Evolutionary conservation across 495 filamentous ascomycete genomes (phyloP).

Genomic region (Daldinia caldariorum): DNA sequence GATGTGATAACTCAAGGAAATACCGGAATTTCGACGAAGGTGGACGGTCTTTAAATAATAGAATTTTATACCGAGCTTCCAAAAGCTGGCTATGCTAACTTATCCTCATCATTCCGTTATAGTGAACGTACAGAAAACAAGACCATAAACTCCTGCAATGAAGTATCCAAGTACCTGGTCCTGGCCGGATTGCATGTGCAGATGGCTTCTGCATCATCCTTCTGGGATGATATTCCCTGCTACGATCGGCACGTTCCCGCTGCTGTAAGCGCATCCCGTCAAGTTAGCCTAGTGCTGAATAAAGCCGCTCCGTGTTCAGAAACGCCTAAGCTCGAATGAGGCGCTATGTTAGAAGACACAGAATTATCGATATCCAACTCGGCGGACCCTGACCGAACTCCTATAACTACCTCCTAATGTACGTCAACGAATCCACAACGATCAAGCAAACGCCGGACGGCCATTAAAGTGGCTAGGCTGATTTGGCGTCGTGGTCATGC

Average conservation of each 20-base stretch:
- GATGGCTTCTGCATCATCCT: slow-evolving; percentile 19
- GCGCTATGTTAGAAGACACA: background rate
- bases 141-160: background rate
- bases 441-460: background rate
- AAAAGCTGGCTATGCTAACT: background rate
- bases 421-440: background rate
- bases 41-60: slow-evolving; percentile 12
- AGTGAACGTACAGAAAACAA: background rate
- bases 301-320: background rate
- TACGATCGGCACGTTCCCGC: slow-evolving; percentile 23
- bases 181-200: background rate
- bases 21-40: background rate
- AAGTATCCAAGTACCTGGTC: background rate
- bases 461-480: slow-evolving; percentile 1
- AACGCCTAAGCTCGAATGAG: background rate
- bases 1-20: background rate
- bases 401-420: background rate
- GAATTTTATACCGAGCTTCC: background rate
- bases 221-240: slow-evolving; percentile 9
- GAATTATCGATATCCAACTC: background rate
- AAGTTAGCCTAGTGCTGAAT: background rate
- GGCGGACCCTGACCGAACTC: background rate
- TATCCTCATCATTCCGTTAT: slow-evolving; percentile 14
- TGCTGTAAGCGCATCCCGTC: background rate
- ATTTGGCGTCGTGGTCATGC: background rate